phyloP scores from a whole-genome alignment of 345 rosid genomes.

The Kernera saxatilis region DNA sequence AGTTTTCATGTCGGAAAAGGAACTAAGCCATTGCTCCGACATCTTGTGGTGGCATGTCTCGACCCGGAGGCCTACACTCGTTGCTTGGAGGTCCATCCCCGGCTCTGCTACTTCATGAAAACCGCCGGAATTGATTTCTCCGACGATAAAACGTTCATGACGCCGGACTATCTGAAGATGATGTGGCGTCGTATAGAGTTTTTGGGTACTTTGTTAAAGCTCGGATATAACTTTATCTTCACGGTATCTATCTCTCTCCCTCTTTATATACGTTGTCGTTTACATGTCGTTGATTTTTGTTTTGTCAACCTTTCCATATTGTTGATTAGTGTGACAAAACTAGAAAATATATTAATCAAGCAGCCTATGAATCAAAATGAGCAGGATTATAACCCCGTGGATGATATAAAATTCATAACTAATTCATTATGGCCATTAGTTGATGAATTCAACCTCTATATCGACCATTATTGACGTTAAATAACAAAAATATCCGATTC shows the following conservation, averaged over 20 bases:
- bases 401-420: neutral
- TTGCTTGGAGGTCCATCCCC: slow-evolving; percentile 39
- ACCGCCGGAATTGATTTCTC: slow-evolving; percentile 31
- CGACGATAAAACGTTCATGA: slow-evolving; percentile 39
- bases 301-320: neutral
- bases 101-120: slow-evolving; percentile 36
- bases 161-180: slow-evolving; percentile 45
- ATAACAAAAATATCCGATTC: neutral
- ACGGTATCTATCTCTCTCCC: slow-evolving; percentile 37
- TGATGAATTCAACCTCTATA: neutral
- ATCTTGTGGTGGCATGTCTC: slow-evolving; percentile 43
- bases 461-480: neutral
- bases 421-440: neutral
- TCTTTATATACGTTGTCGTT: neutral
- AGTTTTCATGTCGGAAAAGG: slow-evolving; percentile 44
- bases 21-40: slow-evolving; percentile 36
- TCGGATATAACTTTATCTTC: slow-evolving; percentile 57
- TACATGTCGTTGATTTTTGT: neutral
- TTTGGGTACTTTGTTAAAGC: slow-evolving; percentile 34
- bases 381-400: neutral
- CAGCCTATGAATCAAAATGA: neutral
- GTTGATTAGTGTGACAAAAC: neutral
- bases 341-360: neutral
- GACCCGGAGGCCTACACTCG: slow-evolving; percentile 46
- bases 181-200: slow-evolving; percentile 67